Percentiles rank a stretch among this genome's conserved stretches.
These are phyloP conservation scores for Phylloporus scabripes DNA, from an alignment of 768 basidiomycete genomes.

Conservation along the genomic window DNA sequence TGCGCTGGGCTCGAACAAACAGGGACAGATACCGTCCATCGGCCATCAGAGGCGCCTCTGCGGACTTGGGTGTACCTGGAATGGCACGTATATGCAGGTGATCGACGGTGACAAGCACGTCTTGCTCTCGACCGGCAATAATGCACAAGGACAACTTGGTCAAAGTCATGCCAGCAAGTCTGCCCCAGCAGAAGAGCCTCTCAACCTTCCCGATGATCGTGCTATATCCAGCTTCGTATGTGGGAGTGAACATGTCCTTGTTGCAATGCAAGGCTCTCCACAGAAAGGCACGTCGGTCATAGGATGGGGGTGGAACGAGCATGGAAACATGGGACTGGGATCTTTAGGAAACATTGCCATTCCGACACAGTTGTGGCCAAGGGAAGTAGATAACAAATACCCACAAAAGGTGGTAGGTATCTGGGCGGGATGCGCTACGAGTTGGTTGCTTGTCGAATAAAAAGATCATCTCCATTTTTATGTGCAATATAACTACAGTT, in stretches of 20 bases:
- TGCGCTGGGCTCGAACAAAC: conserved; percentile 65
- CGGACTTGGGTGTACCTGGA: conserved; percentile 67
- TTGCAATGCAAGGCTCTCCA: conserved; percentile 16
- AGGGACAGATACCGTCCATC: conserved; percentile 54
- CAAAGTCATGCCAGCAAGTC: conserved; percentile 16
- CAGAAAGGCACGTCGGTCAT: conserved; percentile 43
- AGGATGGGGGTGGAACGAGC: conserved; percentile 99
- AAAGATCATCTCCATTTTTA: conserved; percentile 1
- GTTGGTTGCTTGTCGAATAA: conserved; percentile 28
- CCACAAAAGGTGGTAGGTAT: conserved; percentile 15
- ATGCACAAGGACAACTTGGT: conserved; percentile 64
- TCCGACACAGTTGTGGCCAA: conserved; percentile 55
- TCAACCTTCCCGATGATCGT: conserved; percentile 24
- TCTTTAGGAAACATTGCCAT: conserved; percentile 46
- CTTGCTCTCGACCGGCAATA: conserved; percentile 50
- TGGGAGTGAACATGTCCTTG: conserved; percentile 84
- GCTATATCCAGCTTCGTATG: conserved; percentile 44
- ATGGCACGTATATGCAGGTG: conserved; percentile 56
- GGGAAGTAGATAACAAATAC: conserved; percentile 7
- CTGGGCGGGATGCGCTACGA: conserved; percentile 32
- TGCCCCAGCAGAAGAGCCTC: not conserved
- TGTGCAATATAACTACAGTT: not conserved
- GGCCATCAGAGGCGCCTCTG: conserved; percentile 21
- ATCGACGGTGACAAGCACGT: conserved; percentile 10
- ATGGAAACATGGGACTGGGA: conserved; percentile 83